A percentile compares a stretch with the other conserved stretches of the same genome.
Conservation (phyloP, 495 filamentous ascomycete species). For the Parathielavia appendiculata region DNA sequence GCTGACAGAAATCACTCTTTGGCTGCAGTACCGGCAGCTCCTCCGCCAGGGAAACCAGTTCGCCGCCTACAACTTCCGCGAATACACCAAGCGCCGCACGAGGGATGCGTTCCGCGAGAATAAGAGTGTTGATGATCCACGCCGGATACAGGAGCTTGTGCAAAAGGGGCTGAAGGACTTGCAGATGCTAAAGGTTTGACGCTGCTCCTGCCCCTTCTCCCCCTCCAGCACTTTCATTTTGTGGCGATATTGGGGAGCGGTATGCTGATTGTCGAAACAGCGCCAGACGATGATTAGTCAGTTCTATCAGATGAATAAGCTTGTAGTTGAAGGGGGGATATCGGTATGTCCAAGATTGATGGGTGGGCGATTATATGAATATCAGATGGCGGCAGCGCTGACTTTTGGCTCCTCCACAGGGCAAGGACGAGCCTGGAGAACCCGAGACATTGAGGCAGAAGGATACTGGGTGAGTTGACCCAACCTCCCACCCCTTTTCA, state of each 20-base stretch:
- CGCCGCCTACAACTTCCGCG: slow-evolving; percentile 91
- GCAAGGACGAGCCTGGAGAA: slow-evolving; percentile 65
- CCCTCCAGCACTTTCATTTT: background rate
- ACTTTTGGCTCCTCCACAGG: slow-evolving; percentile 41
- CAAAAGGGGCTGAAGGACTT: slow-evolving; percentile 84
- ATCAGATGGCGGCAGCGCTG: too few relatives aligned
- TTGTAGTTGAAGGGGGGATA: slow-evolving; percentile 87
- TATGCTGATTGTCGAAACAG: slow-evolving; percentile 42
- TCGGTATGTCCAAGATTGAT: slow-evolving; percentile 35
- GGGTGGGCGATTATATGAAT: background rate
- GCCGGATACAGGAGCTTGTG: slow-evolving; percentile 79
- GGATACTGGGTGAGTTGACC: slow-evolving; percentile 28
- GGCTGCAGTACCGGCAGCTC: slow-evolving; percentile 77
- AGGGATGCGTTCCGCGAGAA: slow-evolving; percentile 84
- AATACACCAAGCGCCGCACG: slow-evolving; percentile 88
- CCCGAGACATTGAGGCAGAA: slow-evolving; percentile 45
- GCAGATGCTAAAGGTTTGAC: slow-evolving; percentile 78
- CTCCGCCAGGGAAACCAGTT: slow-evolving; percentile 84
- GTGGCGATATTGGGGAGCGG: background rate
- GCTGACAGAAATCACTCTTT: background rate
- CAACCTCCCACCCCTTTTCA: too few relatives aligned
- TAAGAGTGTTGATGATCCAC: slow-evolving; percentile 58
- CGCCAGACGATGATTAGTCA: slow-evolving; percentile 92
- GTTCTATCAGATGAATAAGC: slow-evolving; percentile 85
- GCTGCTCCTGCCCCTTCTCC: slow-evolving; percentile 24